A percentile compares a stretch with the other conserved stretches of the same genome.
Evolutionary conservation across 2,329 filamentous ascomycete genomes (phyloP).

Genomic region (Apiospora kogelbergensis): DNA sequence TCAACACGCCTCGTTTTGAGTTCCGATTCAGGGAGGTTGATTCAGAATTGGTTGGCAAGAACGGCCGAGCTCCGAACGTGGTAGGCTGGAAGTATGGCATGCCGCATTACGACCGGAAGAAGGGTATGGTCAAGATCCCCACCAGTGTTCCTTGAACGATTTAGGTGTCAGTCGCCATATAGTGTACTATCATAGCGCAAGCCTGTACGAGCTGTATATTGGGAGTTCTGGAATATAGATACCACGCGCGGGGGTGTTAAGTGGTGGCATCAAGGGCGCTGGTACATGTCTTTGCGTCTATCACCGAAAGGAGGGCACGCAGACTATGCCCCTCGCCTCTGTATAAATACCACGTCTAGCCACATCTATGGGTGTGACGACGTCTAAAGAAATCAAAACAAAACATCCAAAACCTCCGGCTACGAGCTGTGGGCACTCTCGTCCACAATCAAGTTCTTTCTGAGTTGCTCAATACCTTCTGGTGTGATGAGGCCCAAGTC

Average conservation of each 20-base stretch:
- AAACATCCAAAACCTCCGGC: neutral
- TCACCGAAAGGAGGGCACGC: neutral
- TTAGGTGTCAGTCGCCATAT: neutral
- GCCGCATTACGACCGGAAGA: slow-evolving; percentile 61
- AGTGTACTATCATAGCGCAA: slow-evolving; percentile 19
- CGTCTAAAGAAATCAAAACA: neutral
- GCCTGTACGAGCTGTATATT: slow-evolving; percentile 12
- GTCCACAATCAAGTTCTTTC: slow-evolving; percentile 29
- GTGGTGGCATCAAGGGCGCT: neutral
- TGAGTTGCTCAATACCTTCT: slow-evolving; percentile 46
- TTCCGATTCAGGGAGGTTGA: slow-evolving; percentile 63
- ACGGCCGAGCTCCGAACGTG: slow-evolving; percentile 50
- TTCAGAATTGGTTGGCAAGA: slow-evolving; percentile 54
- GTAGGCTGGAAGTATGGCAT: slow-evolving; percentile 65
- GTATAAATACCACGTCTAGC: slow-evolving; percentile 1
- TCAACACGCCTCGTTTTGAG: slow-evolving; percentile 56
- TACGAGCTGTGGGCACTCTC: neutral
- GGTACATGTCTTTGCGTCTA: neutral
- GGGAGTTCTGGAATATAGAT: neutral
- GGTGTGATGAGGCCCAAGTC: slow-evolving; percentile 57
- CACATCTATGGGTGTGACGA: neutral
- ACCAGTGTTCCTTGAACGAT: slow-evolving; percentile 53
- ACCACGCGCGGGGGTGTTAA: neutral
- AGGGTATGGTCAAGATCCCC: slow-evolving; percentile 67
- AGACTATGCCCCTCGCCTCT: neutral